A percentile compares a stretch with the other conserved stretches of the same genome.
Evolutionary conservation across 2,329 filamentous ascomycete species (phyloP).

Genomic region (Colletotrichum sp.): DNA sequence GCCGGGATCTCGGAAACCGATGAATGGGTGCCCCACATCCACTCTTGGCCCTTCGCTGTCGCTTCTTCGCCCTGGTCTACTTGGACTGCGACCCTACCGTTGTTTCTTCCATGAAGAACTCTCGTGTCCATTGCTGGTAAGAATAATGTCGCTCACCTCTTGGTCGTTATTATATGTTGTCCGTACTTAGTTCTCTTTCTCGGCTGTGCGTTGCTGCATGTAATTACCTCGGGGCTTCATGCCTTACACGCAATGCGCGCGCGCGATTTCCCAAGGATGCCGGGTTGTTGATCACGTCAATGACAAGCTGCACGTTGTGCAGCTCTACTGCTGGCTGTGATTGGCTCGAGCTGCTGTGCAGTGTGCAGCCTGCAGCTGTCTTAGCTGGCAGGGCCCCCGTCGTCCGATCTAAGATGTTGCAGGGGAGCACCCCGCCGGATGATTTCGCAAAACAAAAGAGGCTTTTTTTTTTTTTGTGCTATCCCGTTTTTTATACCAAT

Average conservation of each 20-base stretch:
- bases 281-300: conserved; percentile 7
- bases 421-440: not conserved
- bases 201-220: not conserved
- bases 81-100: not conserved
- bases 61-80: not conserved
- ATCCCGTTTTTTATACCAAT: not conserved
- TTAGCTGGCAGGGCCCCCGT: not conserved
- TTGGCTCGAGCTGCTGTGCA: not conserved
- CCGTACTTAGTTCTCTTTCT: not conserved
- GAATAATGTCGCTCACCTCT: not conserved
- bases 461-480: not conserved
- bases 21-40: not conserved
- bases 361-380: not conserved
- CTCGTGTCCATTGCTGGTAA: not conserved
- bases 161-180: not conserved
- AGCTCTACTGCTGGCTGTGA: not conserved
- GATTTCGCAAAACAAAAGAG: not conserved
- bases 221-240: not conserved
- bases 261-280: not conserved
- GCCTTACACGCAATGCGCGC: not conserved
- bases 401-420: conserved; percentile 4
- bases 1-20: conserved; percentile 6
- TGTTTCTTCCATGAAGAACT: not conserved
- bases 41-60: not conserved
- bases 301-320: not conserved